Evolutionary conservation across 2,329 filamentous ascomycete species (phyloP).

Genomic region (Sclerotinia borealis): DNA sequence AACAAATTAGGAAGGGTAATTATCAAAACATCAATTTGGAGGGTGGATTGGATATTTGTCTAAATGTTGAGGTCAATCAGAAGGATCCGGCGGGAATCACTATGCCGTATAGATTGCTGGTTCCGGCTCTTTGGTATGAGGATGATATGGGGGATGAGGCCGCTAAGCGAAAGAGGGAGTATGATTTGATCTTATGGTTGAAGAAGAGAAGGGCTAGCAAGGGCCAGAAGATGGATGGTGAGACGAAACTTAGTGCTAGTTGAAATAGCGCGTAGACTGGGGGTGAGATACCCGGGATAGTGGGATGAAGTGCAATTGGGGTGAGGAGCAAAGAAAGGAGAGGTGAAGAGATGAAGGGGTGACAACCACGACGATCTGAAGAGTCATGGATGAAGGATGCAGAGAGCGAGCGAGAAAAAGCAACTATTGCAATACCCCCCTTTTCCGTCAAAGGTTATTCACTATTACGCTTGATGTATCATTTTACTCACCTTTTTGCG

Average conservation of each 20-base stretch:
- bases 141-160: conserved; percentile 17
- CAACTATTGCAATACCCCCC: background rate
- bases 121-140: conserved; percentile 66
- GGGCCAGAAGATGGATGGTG: background rate
- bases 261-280: conserved; percentile 33
- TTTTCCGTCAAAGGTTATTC: background rate
- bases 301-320: background rate
- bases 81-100: conserved; percentile 85
- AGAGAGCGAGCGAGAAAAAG: background rate
- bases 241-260: conserved; percentile 29
- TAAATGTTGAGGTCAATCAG: conserved; percentile 85
- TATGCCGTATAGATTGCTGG: conserved; percentile 75
- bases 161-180: conserved; percentile 14
- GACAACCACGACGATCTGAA: background rate
- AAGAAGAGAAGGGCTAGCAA: conserved; percentile 10
- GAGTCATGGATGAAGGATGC: background rate
- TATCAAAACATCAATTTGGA: conserved; percentile 66
- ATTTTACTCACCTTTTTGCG: background rate
- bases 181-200: conserved; percentile 19
- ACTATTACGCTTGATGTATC: background rate
- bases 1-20: conserved; percentile 51
- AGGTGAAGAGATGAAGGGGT: background rate
- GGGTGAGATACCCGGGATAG: conserved; percentile 13
- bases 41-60: conserved; percentile 75
- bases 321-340: background rate